phyloP scores from a whole-genome alignment of 2,329 filamentous ascomycete species.

The Alternaria panax region DNA sequence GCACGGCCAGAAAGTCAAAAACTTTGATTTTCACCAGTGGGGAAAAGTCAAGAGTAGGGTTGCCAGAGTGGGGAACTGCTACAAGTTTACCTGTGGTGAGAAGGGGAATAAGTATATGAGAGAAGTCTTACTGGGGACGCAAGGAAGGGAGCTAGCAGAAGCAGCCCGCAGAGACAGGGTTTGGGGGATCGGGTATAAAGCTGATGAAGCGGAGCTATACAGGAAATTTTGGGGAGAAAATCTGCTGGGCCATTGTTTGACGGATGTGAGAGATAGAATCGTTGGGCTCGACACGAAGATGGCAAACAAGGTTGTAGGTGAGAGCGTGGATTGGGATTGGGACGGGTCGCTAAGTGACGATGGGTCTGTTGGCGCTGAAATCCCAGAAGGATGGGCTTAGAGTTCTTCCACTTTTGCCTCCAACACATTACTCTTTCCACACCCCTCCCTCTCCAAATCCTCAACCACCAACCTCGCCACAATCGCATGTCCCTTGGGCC shows the following conservation, averaged over 20 bases:
- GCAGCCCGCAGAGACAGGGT: slow-evolving; percentile 15
- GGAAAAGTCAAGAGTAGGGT: not conserved
- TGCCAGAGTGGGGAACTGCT: not conserved
- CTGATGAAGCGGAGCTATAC: slow-evolving; percentile 34
- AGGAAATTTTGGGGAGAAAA: slow-evolving; percentile 67
- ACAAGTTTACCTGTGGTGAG: not conserved
- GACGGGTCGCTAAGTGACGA: not conserved
- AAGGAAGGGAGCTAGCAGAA: slow-evolving; percentile 55
- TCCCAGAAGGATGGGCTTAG: not conserved
- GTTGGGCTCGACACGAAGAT: slow-evolving; percentile 24
- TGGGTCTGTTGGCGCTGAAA: not conserved
- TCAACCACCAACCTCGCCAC: slow-evolving; percentile 20
- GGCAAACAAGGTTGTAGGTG: not conserved
- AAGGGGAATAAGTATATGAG: slow-evolving; percentile 9
- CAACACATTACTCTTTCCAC: not conserved
- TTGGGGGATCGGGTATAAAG: slow-evolving; percentile 24
- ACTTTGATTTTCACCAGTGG: not conserved
- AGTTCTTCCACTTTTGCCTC: not conserved
- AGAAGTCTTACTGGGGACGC: slow-evolving; percentile 47
- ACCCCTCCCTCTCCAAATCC: not conserved
- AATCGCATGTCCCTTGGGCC: slow-evolving; percentile 34
- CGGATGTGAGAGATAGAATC: slow-evolving; percentile 63
- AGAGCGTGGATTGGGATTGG: not conserved
- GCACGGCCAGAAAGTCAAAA: not conserved
- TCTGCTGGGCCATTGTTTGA: slow-evolving; percentile 67